Percentiles rank a stretch among this genome's conserved stretches.
These are phyloP conservation scores for Ophiostoma himal-ulmi DNA, from an alignment of 2,329 filamentous ascomycete species.

Conservation along the genomic window DNA sequence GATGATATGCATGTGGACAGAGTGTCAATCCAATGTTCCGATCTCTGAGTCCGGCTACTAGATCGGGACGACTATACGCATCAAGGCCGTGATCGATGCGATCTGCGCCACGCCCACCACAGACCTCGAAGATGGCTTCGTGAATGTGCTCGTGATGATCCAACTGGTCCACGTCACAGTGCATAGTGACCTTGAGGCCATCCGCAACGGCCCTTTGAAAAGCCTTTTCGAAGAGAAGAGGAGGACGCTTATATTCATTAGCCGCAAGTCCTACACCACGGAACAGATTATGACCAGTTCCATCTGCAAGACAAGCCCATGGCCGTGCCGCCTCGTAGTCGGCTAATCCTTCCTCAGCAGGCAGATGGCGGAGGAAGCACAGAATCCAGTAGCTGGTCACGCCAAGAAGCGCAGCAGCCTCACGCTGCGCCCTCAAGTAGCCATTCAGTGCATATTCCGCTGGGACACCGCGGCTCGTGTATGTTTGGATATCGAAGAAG, in stretches of 20 bases:
- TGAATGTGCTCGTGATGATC: slow-evolving; percentile 11
- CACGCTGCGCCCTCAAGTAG: slow-evolving; percentile 6
- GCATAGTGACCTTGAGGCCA: slow-evolving; percentile 8
- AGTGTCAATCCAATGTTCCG: not conserved
- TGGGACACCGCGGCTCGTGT: not conserved
- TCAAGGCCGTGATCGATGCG: slow-evolving; percentile 14
- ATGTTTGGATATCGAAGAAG: slow-evolving; percentile 3
- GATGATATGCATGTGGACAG: slow-evolving; percentile 9
- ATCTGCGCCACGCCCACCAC: slow-evolving; percentile 2
- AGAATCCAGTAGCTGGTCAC: slow-evolving; percentile 7
- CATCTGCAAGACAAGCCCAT: slow-evolving; percentile 8
- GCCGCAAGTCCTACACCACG: slow-evolving; percentile 7
- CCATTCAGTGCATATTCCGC: slow-evolving; percentile 1
- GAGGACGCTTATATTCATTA: slow-evolving; percentile 1
- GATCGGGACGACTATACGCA: slow-evolving; percentile 7
- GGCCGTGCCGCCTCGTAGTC: not conserved
- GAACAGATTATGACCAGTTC: slow-evolving; percentile 3
- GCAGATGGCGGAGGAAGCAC: slow-evolving; percentile 7
- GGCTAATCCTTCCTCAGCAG: not conserved
- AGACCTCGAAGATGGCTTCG: slow-evolving; percentile 9
- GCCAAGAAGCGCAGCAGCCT: not conserved
- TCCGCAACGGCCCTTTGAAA: not conserved
- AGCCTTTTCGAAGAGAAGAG: not conserved
- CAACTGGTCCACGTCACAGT: slow-evolving; percentile 10
- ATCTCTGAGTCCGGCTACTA: not conserved